phyloP scores from a whole-genome alignment of 331 rosid genomes.

The Quercus tomentella region DNA sequence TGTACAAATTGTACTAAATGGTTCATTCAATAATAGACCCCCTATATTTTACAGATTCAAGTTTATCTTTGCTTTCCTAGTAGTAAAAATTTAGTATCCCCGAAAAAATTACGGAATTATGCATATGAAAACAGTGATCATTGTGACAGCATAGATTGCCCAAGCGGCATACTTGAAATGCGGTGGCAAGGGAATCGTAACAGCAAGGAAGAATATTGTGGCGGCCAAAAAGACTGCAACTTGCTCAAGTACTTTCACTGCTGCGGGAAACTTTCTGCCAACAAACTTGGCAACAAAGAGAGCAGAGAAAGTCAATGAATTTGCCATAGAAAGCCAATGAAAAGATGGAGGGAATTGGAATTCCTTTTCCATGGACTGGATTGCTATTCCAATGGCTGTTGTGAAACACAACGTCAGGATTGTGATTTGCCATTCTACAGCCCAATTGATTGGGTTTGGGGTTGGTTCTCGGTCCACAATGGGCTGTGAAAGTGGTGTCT shows the following conservation, averaged over 20 bases:
- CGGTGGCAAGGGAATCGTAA: background rate
- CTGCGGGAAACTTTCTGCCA: background rate
- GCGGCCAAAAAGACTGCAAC: constrained; percentile 8
- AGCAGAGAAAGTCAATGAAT: background rate
- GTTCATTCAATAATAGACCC: too few species aligned
- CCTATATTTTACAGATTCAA: too few species aligned
- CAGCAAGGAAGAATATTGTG: background rate
- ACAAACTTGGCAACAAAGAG: background rate
- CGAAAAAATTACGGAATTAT: too few species aligned
- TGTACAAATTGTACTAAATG: too few species aligned
- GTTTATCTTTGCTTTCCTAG: too few species aligned
- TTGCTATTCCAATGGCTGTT: background rate
- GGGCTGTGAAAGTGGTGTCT: background rate
- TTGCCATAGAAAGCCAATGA: background rate
- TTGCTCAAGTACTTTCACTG: background rate
- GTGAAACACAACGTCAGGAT: constrained; percentile 1
- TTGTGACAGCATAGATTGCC: background rate
- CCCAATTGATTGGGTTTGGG: background rate
- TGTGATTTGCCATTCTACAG: background rate
- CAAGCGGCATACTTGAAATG: background rate
- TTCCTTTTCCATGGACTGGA: too few species aligned
- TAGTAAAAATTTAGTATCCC: too few species aligned
- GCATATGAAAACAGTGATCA: background rate
- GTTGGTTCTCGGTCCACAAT: background rate
- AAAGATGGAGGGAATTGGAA: too few species aligned